Conservation (phyloP, 2,329 filamentous ascomycete genomes). For the Verticillium longisporum region DNA sequence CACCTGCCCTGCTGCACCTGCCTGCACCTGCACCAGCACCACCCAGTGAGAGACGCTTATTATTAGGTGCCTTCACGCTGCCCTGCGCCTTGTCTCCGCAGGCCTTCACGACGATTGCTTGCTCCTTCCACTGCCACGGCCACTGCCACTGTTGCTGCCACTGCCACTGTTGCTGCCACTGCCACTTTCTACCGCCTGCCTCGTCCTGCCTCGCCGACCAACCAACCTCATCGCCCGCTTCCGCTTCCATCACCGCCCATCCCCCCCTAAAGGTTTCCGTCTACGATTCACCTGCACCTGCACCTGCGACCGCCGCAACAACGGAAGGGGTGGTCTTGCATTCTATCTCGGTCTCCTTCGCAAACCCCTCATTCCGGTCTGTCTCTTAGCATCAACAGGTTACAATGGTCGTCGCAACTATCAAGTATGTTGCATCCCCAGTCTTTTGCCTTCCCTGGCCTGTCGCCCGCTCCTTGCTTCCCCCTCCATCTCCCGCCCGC, state of each 20-base stretch:
- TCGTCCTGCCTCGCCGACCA: not conserved
- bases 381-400: not conserved
- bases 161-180: not conserved
- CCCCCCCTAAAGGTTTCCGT: slow-evolving; percentile 6
- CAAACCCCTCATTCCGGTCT: not conserved
- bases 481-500: slow-evolving; percentile 5
- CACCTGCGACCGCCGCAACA: slow-evolving; percentile 2
- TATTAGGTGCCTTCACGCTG: not conserved
- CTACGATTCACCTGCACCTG: not conserved
- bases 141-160: not conserved
- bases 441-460: slow-evolving; percentile 11
- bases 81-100: not conserved
- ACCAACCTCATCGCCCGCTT: slow-evolving; percentile 3
- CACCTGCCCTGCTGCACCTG: slow-evolving; percentile 1
- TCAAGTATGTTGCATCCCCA: slow-evolving; percentile 46
- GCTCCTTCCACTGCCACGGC: not conserved
- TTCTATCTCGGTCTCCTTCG: not conserved
- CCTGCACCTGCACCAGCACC: not conserved
- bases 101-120: not conserved
- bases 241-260: not conserved
- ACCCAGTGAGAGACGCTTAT: slow-evolving; percentile 3
- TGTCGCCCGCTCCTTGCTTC: slow-evolving; percentile 1
- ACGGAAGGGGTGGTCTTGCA: not conserved
- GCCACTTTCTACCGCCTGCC: not conserved
- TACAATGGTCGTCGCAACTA: slow-evolving; percentile 57